Base-by-base conservation (phyloP, 495 filamentous ascomycete genomes). In the Daldinia caldariorum region DNA sequence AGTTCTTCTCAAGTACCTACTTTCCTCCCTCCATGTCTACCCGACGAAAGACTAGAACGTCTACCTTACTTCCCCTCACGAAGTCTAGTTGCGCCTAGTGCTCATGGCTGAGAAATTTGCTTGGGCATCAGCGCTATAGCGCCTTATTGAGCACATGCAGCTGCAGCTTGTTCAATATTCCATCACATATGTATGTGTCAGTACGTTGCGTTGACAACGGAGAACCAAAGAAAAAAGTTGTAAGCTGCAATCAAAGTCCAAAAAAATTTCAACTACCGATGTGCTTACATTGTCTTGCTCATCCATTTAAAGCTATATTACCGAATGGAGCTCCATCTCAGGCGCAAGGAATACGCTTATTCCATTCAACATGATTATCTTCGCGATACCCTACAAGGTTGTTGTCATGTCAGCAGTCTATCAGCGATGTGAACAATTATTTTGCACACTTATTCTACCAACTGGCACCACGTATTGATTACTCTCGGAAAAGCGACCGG, bases 381-480 rank as follows among this genome's bases (percentile, higher is more conserved):
- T 66, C 58, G 31, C 49, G 39, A 67, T 49, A 55, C 10, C 26
- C 18, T 47, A 63, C 55, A 49, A 61, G 60, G 61, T 51, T 54
- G 56, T 51, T 54, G 14, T 16, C 34, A 56, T 67, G 63, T 67
- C 69, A 68, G 56, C 64, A 53, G 29, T 58, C 50, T 6, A 57
- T 68, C 57, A 72, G 60, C 64, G 58, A 57, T 58, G 20, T 41
- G 56, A 62, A 62, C 47, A 32, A 55, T 29, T 61, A 37, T 57
- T 55, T 20, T 51, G 39, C 56, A 43, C 22, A 10, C 14, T n/a
- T n/a, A n/a, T n/a, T n/a, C 38, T 55, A 49, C 22, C 60, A 63
- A 60, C 69, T 72, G 65, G 70, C 50, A 69, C 70, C 70, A 72
- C 70, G 70, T 72, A 57, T 72, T 7, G 65, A 68, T 51, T 58